phyloP scores from a whole-genome alignment of 139 green algal species.

The Spirogloea muscicola region DNA sequence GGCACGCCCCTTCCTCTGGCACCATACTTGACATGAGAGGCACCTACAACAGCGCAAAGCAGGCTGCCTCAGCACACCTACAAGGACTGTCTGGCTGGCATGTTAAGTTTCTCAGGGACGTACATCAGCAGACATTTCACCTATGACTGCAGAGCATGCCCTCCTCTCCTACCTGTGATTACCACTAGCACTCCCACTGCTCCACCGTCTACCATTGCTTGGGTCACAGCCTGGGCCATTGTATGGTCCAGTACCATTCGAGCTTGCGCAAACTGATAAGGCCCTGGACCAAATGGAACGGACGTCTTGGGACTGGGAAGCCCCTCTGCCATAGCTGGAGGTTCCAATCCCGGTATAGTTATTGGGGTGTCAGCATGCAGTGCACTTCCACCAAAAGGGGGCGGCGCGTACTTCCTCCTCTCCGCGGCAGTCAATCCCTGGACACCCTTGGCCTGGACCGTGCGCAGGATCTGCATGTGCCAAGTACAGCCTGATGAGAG shows the following conservation, averaged over 20 bases:
- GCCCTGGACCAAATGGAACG: constrained; percentile 25
- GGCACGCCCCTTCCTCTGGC: constrained; percentile 24
- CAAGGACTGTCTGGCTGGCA: too few relatives aligned
- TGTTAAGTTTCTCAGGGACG: too few relatives aligned
- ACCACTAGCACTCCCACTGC: constrained; percentile 14
- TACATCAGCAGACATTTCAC: too few relatives aligned
- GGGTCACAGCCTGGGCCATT: constrained; percentile 15
- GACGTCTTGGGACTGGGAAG: constrained; percentile 13
- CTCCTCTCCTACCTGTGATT: constrained; percentile 27
- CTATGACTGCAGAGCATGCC: too few relatives aligned
- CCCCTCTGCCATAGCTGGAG: too few relatives aligned
- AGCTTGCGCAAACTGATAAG: constrained; percentile 33
- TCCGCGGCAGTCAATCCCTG: constrained; percentile 4
- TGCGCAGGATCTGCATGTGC: constrained; percentile 25
- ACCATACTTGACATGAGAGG: constrained; percentile 31
- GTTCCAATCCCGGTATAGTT: too few relatives aligned
- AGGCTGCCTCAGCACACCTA: too few relatives aligned
- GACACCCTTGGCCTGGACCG: constrained; percentile 22
- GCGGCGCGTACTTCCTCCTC: constrained; percentile 35
- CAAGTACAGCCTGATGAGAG: background rate
- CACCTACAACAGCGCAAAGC: constrained; percentile 9
- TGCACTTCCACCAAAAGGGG: constrained; percentile 1
- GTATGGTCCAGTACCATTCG: constrained; percentile 22
- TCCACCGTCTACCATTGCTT: constrained; percentile 21
- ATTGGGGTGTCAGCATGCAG: too few relatives aligned